phyloP scores from a whole-genome alignment of 495 filamentous ascomycete genomes.

The Talaromyces proteolyticus region DNA sequence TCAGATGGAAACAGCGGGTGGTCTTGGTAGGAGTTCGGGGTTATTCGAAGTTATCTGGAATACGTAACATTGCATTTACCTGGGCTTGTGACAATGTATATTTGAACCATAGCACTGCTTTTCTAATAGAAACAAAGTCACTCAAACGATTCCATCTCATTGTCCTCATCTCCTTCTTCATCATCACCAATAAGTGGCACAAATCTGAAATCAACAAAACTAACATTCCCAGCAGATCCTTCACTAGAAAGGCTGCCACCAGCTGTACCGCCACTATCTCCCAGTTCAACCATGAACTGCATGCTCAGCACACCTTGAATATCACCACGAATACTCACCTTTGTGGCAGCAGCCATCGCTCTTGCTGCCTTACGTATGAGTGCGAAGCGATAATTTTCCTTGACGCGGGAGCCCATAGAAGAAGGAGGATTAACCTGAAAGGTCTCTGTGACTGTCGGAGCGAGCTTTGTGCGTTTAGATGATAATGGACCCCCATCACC shows the following conservation, averaged over 20 bases:
- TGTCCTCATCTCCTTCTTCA: slow-evolving; percentile 46
- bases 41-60: too few relatives aligned
- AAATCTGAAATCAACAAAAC: slow-evolving; percentile 76
- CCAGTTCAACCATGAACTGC: slow-evolving; percentile 92
- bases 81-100: too few relatives aligned
- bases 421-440: slow-evolving; percentile 41
- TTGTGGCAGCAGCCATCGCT: slow-evolving; percentile 86
- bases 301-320: slow-evolving; percentile 83
- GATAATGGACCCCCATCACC: slow-evolving; percentile 31
- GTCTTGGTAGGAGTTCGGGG: too few relatives aligned
- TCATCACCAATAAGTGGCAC: slow-evolving; percentile 63
- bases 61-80: too few relatives aligned
- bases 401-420: slow-evolving; percentile 31
- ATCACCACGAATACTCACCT: slow-evolving; percentile 88
- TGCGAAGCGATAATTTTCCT: slow-evolving; percentile 66
- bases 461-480: slow-evolving; percentile 40
- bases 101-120: background rate
- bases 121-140: background rate
- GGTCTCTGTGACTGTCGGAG: slow-evolving; percentile 43
- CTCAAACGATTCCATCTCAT: background rate
- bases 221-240: slow-evolving; percentile 29
- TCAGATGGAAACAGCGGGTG: too few relatives aligned
- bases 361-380: slow-evolving; percentile 75
- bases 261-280: slow-evolving; percentile 26
- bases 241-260: slow-evolving; percentile 12